Evolutionary conservation across 768 basidiomycete genomes (phyloP).

Genomic region (Neoboletus magnificus): DNA sequence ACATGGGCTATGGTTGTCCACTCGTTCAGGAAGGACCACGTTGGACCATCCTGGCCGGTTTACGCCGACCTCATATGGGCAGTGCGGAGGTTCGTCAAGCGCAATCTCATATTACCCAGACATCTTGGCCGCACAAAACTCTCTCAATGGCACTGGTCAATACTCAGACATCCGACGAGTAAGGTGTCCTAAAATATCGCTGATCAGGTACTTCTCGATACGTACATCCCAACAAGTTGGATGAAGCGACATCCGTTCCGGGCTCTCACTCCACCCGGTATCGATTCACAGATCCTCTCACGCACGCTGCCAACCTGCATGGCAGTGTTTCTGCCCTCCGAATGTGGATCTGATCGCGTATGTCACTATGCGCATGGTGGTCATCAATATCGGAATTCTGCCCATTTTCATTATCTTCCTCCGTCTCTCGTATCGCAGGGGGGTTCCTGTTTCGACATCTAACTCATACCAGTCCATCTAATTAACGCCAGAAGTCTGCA

Average conservation of each 20-base stretch:
- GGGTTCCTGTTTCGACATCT: slow-evolving; percentile 5
- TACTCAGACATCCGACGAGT: background rate
- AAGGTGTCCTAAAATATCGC: slow-evolving; percentile 18
- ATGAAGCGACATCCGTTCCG: slow-evolving; percentile 8
- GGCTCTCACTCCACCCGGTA: slow-evolving; percentile 4
- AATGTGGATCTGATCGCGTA: slow-evolving; percentile 10
- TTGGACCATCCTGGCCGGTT: background rate
- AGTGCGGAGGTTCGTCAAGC: background rate
- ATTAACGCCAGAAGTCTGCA: slow-evolving; percentile 19
- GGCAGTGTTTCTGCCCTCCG: background rate
- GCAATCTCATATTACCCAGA: background rate
- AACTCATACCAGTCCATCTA: slow-evolving; percentile 11
- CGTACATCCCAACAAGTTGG: slow-evolving; percentile 1
- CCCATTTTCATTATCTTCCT: slow-evolving; percentile 7
- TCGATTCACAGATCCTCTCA: slow-evolving; percentile 27
- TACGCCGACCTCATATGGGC: background rate
- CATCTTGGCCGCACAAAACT: background rate
- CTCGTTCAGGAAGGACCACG: background rate
- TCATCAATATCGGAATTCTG: slow-evolving; percentile 19
- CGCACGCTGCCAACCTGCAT: slow-evolving; percentile 3
- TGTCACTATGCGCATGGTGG: background rate
- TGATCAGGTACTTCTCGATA: slow-evolving; percentile 18
- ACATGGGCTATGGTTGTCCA: background rate
- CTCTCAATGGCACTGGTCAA: background rate
- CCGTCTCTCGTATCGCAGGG: background rate